Conservation (phyloP, 1,139 yeast genomes). For the Zygoascus hellenicus region DNA sequence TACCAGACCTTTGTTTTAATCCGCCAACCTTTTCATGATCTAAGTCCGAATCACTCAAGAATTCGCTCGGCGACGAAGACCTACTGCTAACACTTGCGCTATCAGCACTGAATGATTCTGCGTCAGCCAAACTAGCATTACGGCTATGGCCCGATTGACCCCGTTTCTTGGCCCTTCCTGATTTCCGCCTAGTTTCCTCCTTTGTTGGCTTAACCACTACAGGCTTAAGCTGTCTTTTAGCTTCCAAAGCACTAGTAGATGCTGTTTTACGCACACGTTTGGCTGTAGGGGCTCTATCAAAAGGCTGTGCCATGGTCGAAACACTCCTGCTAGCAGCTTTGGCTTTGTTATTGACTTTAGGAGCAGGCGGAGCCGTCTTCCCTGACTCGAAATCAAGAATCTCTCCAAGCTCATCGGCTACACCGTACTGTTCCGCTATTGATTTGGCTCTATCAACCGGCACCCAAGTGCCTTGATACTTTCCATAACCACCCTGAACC, state of each 20-base stretch:
- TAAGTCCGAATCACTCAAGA: constrained; percentile 30
- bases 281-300: constrained; percentile 12
- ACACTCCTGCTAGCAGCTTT: constrained; percentile 24
- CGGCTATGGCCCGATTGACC: constrained; percentile 1
- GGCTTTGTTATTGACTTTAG: constrained; percentile 23
- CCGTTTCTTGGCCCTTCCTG: not conserved
- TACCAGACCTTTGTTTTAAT: not conserved
- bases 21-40: constrained; percentile 21
- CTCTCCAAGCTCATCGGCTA: constrained; percentile 57
- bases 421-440: constrained; percentile 66
- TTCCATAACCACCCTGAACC: constrained; percentile 93
- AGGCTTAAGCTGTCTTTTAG: not conserved
- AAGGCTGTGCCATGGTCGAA: constrained; percentile 17
- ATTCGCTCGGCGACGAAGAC: constrained; percentile 33
- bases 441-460: constrained; percentile 56
- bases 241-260: constrained; percentile 2
- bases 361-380: constrained; percentile 32
- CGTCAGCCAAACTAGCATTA: not conserved
- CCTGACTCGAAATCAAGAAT: constrained; percentile 47
- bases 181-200: not conserved
- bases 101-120: constrained; percentile 23
- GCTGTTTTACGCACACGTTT: constrained; percentile 16
- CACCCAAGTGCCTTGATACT: constrained; percentile 96
- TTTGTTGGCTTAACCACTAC: not conserved
- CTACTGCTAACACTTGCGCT: constrained; percentile 30